These are phyloP conservation scores for Sisymbrium irio DNA, from an alignment of 345 rosid species.

Conservation along the genomic window DNA sequence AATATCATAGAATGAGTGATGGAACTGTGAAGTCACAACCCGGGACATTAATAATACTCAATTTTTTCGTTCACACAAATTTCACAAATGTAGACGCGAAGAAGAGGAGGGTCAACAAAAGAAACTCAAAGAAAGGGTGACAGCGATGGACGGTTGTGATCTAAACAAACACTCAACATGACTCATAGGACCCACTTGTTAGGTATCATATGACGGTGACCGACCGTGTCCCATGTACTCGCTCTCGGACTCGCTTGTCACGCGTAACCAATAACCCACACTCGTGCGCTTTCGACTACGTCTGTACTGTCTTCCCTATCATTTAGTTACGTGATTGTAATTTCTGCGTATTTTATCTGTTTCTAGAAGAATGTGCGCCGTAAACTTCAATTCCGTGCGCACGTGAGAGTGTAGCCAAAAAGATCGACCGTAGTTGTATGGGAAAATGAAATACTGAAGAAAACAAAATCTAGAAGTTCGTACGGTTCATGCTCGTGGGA, in stretches of 20 bases:
- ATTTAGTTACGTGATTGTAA: background rate
- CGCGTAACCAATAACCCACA: conserved; percentile 6
- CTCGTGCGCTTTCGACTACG: conserved; percentile 19
- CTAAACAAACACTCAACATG: conserved; percentile 18
- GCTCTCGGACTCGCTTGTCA: conserved; percentile 10
- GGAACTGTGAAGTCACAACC: background rate
- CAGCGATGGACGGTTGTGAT: conserved; percentile 29
- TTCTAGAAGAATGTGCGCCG: conserved; percentile 25
- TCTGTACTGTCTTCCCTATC: too few species aligned
- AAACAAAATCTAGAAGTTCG: conserved; percentile 1
- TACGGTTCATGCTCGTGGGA: conserved; percentile 30
- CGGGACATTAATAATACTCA: background rate
- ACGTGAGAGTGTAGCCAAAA: conserved; percentile 36
- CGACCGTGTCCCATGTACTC: conserved; percentile 13
- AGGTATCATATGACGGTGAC: conserved; percentile 30
- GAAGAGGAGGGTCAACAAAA: conserved; percentile 32
- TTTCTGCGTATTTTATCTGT: background rate
- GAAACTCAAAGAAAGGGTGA: conserved; percentile 12
- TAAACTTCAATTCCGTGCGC: conserved; percentile 24
- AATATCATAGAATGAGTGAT: background rate
- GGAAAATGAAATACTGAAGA: background rate
- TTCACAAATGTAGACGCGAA: background rate
- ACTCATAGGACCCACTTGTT: conserved; percentile 8
- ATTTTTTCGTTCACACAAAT: background rate
- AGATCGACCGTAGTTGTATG: background rate